Evolutionary conservation across 2,329 filamentous ascomycete genomes (phyloP), one percentile per base, ranked within the genome.

Genomic region (Trichoderma polysporum): DNA sequence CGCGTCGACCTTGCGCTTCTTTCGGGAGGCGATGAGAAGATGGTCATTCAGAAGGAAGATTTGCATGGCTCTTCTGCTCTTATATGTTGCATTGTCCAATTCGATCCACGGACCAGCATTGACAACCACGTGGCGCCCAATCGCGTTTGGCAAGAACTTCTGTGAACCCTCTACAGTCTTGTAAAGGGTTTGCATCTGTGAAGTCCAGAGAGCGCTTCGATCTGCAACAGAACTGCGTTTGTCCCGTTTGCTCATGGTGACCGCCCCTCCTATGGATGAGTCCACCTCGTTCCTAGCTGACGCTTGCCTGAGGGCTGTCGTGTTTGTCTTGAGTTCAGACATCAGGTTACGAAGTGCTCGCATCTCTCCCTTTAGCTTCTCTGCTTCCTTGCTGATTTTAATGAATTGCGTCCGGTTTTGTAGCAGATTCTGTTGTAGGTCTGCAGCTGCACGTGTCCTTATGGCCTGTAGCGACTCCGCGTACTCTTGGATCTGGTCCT

Each of bases 341-440:
- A 99, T 97, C 61, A 98, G 85, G 70, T 92, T 92, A 52, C 92
- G 88, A 35, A 99, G 86, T 7, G 92, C 92, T 61, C 92, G 88
- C 95, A 99, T 98, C 78, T 99, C 95, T 65, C 88, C 88, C 80
- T 98, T 98, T 67, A 99, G 87, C 81, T 97, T 97, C 79, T 99
- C 95, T 2, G 96, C 95, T 81, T 99, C 95, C 79, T 98, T 97
- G 77, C 94, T 97, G 78, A 99, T 98, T 79, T 97, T 97, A 83
- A 99, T 98, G 76, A 99, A 99, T 75, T 98, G 95, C 0, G 93
- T 97, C 57, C 95, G 89, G 79, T 99, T 99, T 78, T 97, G 94
- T 79, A 97, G 94, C 59, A 99, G 91, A 79, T 94, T 98, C 75
- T 96, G 92, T 78, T 98, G 94, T 25, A 99, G 84, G 73, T 98